These are phyloP conservation scores for Melocanna baccifera DNA, from an alignment of 176 grass and related monocot species.

Conservation along the genomic window DNA sequence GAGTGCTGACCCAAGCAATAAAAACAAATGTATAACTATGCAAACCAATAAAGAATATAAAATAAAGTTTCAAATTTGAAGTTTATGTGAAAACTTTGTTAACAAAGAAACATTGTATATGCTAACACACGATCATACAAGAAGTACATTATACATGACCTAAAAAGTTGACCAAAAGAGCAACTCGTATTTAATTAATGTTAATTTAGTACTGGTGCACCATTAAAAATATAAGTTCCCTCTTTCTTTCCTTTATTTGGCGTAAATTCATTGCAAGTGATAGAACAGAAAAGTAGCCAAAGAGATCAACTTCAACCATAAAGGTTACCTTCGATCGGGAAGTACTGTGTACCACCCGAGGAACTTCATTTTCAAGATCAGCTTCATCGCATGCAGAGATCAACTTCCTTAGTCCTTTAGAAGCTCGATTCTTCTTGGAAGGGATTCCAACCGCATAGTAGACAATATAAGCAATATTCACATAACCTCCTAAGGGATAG, in stretches of 20 bases:
- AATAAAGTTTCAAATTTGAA: background rate
- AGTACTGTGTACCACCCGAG: background rate
- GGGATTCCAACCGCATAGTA: constrained; percentile 34
- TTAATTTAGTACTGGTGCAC: background rate
- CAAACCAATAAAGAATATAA: constrained; percentile 11
- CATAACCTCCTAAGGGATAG: background rate
- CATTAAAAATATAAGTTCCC: background rate
- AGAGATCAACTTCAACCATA: background rate
- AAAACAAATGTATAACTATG: background rate
- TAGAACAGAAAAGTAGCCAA: background rate
- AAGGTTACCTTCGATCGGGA: constrained; percentile 33
- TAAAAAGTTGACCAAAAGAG: background rate
- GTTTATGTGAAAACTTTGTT: background rate
- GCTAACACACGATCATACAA: background rate
- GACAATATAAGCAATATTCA: constrained; percentile 16
- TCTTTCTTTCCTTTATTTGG: background rate
- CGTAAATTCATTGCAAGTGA: background rate
- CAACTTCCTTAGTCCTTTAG: constrained; percentile 29
- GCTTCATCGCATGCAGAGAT: constrained; percentile 12
- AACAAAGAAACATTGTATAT: background rate
- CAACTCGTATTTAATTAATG: background rate
- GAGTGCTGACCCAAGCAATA: constrained; percentile 38
- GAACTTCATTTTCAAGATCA: constrained; percentile 38
- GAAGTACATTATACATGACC: background rate
- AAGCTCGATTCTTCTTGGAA: constrained; percentile 11